Percentiles rank a stretch among this genome's conserved stretches.
These are phyloP conservation scores for Lignosus rhinocerotis DNA, from an alignment of 1,284 basidiomycete genomes.

Conservation along the genomic window DNA sequence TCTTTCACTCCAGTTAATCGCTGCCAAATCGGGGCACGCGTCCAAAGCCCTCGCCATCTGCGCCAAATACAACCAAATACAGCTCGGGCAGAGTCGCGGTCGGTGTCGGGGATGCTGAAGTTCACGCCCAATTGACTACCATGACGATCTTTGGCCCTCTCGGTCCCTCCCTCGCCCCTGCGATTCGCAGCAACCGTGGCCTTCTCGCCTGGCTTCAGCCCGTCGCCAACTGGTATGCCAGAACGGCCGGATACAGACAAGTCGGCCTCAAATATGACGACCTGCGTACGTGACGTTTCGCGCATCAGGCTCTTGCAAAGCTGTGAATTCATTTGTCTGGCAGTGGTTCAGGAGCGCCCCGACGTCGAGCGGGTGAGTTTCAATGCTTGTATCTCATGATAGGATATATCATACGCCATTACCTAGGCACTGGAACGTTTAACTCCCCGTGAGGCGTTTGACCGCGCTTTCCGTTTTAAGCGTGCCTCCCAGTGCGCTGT, in stretches of 20 bases:
- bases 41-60: slow-evolving; percentile 10
- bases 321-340: slow-evolving; percentile 15
- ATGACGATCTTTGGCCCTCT: slow-evolving; percentile 61
- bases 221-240: slow-evolving; percentile 83
- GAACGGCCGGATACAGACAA: slow-evolving; percentile 83
- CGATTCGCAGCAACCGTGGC: slow-evolving; percentile 69
- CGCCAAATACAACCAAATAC: slow-evolving; percentile 39
- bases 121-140: slow-evolving; percentile 15
- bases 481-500: slow-evolving; percentile 81
- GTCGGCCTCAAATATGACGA: slow-evolving; percentile 96
- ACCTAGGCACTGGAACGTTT: slow-evolving; percentile 84
- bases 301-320: background rate
- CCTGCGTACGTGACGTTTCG: slow-evolving; percentile 60
- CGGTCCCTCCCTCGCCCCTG: slow-evolving; percentile 77
- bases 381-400: background rate
- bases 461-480: slow-evolving; percentile 91
- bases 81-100: slow-evolving; percentile 28
- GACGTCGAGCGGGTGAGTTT: slow-evolving; percentile 80
- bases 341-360: slow-evolving; percentile 85
- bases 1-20: slow-evolving; percentile 31
- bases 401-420: background rate
- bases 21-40: slow-evolving; percentile 33
- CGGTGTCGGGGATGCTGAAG: slow-evolving; percentile 5
- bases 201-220: slow-evolving; percentile 75
- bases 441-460: slow-evolving; percentile 80